Evolutionary conservation across 805 yeast genomes (phyloP), one percentile per base, ranked within the genome.

Genomic region (Lachancea kluyveri): DNA sequence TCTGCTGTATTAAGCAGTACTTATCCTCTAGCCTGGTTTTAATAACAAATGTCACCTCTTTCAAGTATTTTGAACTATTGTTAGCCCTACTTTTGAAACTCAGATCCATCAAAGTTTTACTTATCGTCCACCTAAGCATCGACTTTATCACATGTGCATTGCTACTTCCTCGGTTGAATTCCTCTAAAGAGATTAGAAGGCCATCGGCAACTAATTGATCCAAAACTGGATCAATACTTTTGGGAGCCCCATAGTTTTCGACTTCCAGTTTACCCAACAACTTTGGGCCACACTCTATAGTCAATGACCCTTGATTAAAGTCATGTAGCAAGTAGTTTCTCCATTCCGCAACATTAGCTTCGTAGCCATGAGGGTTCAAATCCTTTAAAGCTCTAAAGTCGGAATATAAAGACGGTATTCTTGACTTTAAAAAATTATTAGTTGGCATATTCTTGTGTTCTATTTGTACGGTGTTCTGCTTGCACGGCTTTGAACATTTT

Each of bases 261-360:
- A 45, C 23, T 6, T 47, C 41, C 11, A 64, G 42, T 6, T 45
- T 39, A 7, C 52, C 49, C 21, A 56, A 33, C 0, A 62, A 39
- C 1, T 43, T 46, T 2, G 33, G 36, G 2, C 57, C 57, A n/a
- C 59, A 50, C 4, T 43, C 39, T 4, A 61, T 31, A 5, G 48
- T 39, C n/a, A 61, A 37, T 1, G 29, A 21, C 8, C 50, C 29
- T 2, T 26, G 6, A 4, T 50, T 33, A 1, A 37, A 17, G 1
- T 28, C 30, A 4, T 23, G 19, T n/a, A 48, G 26, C 6, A 64
- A 31, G 22, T 51, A 52, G 1, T 54, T 43, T 25, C 46, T 52
- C 69, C 69, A 64, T 5, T 62, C 58, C 14, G 47, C 43, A 25
- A 63, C 40, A 34, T 64, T 64, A 6, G 68, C 68, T 21, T 48